A percentile compares a stretch with the other conserved stretches of the same genome.
Conservation (phyloP, 1,284 basidiomycete species). For the Ustilago curta region DNA sequence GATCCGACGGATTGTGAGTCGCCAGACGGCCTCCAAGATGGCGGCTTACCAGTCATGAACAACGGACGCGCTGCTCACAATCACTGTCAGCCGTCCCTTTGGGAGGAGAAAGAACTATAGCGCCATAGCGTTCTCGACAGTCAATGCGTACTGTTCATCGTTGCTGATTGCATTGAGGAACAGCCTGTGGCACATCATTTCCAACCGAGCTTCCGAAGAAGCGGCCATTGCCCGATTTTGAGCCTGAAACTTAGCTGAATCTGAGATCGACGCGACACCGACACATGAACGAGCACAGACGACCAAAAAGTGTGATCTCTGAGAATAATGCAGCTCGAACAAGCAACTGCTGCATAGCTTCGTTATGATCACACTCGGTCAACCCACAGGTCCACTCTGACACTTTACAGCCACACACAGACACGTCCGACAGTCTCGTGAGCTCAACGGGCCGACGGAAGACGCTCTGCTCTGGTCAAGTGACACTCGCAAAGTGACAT, state of each 20-base stretch:
- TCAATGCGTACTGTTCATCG: not conserved
- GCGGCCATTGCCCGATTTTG: conserved; percentile 26
- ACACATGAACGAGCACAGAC: conserved; percentile 20
- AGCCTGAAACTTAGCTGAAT: not conserved
- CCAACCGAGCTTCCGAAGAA: conserved; percentile 27
- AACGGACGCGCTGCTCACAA: too few species aligned
- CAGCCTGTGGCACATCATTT: too few species aligned
- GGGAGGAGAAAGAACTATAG: too few species aligned
- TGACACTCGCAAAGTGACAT: too few species aligned
- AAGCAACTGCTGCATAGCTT: not conserved
- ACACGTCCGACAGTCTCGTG: not conserved
- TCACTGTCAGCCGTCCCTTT: too few species aligned
- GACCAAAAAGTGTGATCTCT: conserved; percentile 25
- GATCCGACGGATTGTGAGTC: too few species aligned
- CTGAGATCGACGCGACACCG: conserved; percentile 16
- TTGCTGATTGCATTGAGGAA: not conserved
- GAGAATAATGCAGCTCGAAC: conserved; percentile 7
- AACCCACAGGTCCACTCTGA: not conserved
- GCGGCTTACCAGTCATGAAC: too few species aligned
- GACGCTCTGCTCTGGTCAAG: too few species aligned
- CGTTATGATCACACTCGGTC: conserved; percentile 7
- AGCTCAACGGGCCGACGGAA: not conserved
- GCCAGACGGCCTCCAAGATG: too few species aligned
- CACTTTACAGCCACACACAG: conserved; percentile 1
- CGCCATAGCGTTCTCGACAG: too few species aligned